Percentiles rank a stretch among this genome's conserved stretches.
phyloP scores from a whole-genome alignment of 257 asterid genomes.

The Cynanchum wilfordii region DNA sequence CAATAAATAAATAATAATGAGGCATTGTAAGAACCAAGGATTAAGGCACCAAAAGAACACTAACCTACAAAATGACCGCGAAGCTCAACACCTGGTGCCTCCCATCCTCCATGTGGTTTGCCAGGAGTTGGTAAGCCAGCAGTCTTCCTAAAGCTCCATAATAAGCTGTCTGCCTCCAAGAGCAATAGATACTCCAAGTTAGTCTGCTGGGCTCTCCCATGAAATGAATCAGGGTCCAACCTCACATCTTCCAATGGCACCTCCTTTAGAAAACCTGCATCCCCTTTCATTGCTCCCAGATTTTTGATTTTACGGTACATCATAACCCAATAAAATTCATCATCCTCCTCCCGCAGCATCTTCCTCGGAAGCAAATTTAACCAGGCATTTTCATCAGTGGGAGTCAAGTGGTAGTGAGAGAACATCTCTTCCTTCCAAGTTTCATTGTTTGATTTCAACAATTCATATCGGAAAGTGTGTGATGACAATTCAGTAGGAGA shows the following conservation, averaged over 20 bases:
- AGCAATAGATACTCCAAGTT: constrained; percentile 74
- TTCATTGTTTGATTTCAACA: constrained; percentile 53
- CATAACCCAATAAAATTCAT: constrained; percentile 46
- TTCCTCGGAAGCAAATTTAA: constrained; percentile 58
- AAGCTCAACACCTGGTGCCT: constrained; percentile 52
- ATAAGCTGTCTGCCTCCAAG: constrained; percentile 71
- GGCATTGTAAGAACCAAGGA: background rate
- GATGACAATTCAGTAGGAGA: constrained; percentile 40
- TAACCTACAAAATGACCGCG: constrained; percentile 96
- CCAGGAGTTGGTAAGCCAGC: constrained; percentile 69
- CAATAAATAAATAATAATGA: background rate
- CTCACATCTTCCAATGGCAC: constrained; percentile 66
- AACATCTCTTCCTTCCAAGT: constrained; percentile 57
- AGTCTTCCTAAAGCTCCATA: constrained; percentile 81
- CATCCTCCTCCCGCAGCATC: constrained; percentile 62
- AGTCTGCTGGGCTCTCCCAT: constrained; percentile 84
- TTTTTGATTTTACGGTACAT: constrained; percentile 38
- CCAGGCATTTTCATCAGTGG: constrained; percentile 85
- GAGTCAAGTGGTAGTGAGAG: constrained; percentile 68
- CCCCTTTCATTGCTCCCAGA: constrained; percentile 21
- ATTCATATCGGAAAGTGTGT: constrained; percentile 51
- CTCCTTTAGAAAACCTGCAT: constrained; percentile 38
- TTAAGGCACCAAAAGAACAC: constrained; percentile 9
- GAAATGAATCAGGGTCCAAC: constrained; percentile 54
- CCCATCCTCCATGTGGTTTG: constrained; percentile 91